Conservation (phyloP, 1,284 basidiomycete genomes). For the Lignosus rhinocerotis region DNA sequence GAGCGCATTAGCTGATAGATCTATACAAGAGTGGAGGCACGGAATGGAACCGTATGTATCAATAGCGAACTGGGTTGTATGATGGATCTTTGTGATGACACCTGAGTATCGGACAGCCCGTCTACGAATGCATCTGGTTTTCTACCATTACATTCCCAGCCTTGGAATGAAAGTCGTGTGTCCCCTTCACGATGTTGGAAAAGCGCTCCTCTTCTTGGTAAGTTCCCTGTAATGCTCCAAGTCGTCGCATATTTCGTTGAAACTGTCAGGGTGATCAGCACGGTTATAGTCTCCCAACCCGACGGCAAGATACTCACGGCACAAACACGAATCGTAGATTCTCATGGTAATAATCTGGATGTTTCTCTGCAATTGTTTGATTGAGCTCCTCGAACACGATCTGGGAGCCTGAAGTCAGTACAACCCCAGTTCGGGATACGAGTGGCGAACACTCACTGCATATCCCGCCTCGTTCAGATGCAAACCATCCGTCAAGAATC, state of each 20-base stretch:
- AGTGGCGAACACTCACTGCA: slow-evolving; percentile 43
- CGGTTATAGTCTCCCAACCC: background rate
- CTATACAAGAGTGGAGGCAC: background rate
- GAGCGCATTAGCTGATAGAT: background rate
- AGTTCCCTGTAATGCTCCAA: slow-evolving; percentile 14
- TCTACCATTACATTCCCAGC: no score
- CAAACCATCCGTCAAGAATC: slow-evolving; percentile 71
- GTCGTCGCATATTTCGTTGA: slow-evolving; percentile 18
- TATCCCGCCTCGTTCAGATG: slow-evolving; percentile 79
- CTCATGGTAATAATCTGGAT: slow-evolving; percentile 72
- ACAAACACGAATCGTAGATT: slow-evolving; percentile 53
- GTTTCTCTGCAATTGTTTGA: slow-evolving; percentile 53
- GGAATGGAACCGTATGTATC: background rate
- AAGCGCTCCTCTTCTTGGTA: slow-evolving; percentile 19
- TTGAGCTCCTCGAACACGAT: slow-evolving; percentile 66
- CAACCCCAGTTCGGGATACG: background rate
- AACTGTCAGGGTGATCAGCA: slow-evolving; percentile 3
- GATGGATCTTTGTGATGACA: background rate
- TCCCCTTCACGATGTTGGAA: background rate
- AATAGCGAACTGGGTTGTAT: background rate
- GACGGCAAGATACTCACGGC: slow-evolving; percentile 2
- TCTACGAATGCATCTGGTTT: no score
- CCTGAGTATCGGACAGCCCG: no score
- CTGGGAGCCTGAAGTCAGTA: slow-evolving; percentile 37
- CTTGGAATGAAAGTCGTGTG: no score